Percentiles rank a stretch among this genome's conserved stretches.
phyloP scores from a whole-genome alignment of 2,329 filamentous ascomycete species.

The Fusarium caatingaense region DNA sequence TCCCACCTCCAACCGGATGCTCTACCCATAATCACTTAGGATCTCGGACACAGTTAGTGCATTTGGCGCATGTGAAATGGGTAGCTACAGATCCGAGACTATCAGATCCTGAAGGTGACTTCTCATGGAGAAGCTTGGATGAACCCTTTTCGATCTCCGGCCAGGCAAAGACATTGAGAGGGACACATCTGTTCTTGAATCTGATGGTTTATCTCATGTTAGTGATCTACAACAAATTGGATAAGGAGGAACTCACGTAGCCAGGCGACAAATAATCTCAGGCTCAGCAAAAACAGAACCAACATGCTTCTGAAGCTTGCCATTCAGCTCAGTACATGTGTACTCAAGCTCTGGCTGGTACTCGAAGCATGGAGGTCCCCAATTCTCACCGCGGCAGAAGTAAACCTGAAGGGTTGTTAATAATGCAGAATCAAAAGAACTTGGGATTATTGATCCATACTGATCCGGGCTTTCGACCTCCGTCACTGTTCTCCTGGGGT shows the following conservation, averaged over 20 bases:
- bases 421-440: not conserved
- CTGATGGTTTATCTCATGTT: slow-evolving; percentile 15
- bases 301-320: slow-evolving; percentile 37
- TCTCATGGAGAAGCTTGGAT: slow-evolving; percentile 36
- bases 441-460: slow-evolving; percentile 13
- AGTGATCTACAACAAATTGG: not conserved
- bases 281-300: slow-evolving; percentile 44
- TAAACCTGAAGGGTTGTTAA: slow-evolving; percentile 39
- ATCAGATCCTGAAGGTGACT: slow-evolving; percentile 15
- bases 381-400: slow-evolving; percentile 45
- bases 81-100: slow-evolving; percentile 37
- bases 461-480: slow-evolving; percentile 29
- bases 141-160: slow-evolving; percentile 42
- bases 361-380: slow-evolving; percentile 41
- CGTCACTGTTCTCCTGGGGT: slow-evolving; percentile 26
- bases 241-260: slow-evolving; percentile 26
- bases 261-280: slow-evolving; percentile 42
- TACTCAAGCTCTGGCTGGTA: slow-evolving; percentile 43
- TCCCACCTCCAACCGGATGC: not conserved
- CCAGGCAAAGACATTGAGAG: slow-evolving; percentile 42
- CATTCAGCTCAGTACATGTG: slow-evolving; percentile 37
- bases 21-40: not conserved
- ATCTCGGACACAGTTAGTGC: slow-evolving; percentile 39
- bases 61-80: slow-evolving; percentile 44
- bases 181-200: slow-evolving; percentile 26